A percentile compares a stretch with the other conserved stretches of the same genome.
These are phyloP conservation scores for Hippophae gyantsensis DNA, from an alignment of 306 rosid genomes.

Conservation along the genomic window DNA sequence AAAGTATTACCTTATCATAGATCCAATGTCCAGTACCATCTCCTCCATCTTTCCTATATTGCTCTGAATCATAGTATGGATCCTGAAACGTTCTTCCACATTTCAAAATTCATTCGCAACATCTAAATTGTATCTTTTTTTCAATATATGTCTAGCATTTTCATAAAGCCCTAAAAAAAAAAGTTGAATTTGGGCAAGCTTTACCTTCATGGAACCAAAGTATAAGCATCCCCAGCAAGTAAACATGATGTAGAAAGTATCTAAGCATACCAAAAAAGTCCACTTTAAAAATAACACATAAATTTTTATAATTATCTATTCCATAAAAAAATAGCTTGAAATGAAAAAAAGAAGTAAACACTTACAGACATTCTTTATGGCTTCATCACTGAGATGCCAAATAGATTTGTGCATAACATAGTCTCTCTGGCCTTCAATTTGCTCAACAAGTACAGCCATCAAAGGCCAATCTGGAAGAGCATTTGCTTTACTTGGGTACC, in stretches of 20 bases:
- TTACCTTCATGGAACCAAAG: conserved; percentile 89
- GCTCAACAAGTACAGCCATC: conserved; percentile 51
- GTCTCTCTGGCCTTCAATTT: conserved; percentile 39
- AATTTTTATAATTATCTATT: background rate
- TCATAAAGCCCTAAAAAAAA: background rate
- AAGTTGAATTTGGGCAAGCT: background rate
- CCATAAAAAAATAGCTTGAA: background rate
- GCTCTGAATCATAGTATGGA: conserved; percentile 76
- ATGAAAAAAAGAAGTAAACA: background rate
- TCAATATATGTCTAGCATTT: background rate
- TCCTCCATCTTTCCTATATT: conserved; percentile 78
- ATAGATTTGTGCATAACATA: conserved; percentile 34
- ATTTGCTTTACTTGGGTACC: conserved; percentile 43
- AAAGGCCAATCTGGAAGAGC: conserved; percentile 52
- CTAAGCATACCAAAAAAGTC: conserved; percentile 12
- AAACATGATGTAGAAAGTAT: conserved; percentile 49
- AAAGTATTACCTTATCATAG: conserved; percentile 64
- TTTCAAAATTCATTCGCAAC: background rate
- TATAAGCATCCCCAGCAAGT: conserved; percentile 86
- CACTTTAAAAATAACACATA: background rate
- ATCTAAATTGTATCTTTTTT: background rate
- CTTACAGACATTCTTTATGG: conserved; percentile 78
- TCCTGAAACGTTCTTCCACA: conserved; percentile 38
- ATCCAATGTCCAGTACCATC: conserved; percentile 88
- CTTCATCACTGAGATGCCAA: conserved; percentile 58